These are phyloP conservation scores for Paramecium bursaria DNA, from an alignment of 73 alveolate genomes.

Conservation along the genomic window DNA sequence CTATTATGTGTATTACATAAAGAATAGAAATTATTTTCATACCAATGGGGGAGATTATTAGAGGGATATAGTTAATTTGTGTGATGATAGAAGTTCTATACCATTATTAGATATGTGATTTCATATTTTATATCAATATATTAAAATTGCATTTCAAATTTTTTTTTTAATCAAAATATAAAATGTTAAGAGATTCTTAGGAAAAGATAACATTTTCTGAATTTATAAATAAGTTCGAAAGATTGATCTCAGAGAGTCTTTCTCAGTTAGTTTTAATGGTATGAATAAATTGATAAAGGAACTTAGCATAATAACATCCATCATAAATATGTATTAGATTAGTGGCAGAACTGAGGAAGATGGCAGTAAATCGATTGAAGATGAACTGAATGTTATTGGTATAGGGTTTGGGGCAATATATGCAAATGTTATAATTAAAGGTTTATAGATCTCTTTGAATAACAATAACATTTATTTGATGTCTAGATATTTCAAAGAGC, in stretches of 20 bases:
- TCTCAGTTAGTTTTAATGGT: constrained; percentile 22
- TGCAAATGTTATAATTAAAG: constrained; percentile 31
- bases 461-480: neutral
- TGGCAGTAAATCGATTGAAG: neutral
- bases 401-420: constrained; percentile 52
- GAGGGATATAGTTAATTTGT: constrained; percentile 20
- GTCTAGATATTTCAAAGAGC: constrained; percentile 26
- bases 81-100: constrained; percentile 47
- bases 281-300: neutral
- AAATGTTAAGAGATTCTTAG: too few relatives aligned
- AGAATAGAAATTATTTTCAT: constrained; percentile 44
- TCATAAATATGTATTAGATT: constrained; percentile 34
- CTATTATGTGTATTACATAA: constrained; percentile 36
- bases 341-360: constrained; percentile 13
- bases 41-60: neutral
- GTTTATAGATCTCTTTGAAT: neutral
- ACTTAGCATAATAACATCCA: constrained; percentile 41
- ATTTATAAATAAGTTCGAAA: constrained; percentile 25
- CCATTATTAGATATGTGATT: constrained; percentile 24
- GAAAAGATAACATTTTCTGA: constrained; percentile 47
- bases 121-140: too few relatives aligned
- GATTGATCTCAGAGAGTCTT: neutral
- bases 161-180: too few relatives aligned
- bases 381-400: constrained; percentile 44
- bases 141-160: too few relatives aligned